Percentiles rank a stretch among this genome's conserved stretches.
Conservation (phyloP, 116 monocot genomes). For the Posidonia oceanica region DNA sequence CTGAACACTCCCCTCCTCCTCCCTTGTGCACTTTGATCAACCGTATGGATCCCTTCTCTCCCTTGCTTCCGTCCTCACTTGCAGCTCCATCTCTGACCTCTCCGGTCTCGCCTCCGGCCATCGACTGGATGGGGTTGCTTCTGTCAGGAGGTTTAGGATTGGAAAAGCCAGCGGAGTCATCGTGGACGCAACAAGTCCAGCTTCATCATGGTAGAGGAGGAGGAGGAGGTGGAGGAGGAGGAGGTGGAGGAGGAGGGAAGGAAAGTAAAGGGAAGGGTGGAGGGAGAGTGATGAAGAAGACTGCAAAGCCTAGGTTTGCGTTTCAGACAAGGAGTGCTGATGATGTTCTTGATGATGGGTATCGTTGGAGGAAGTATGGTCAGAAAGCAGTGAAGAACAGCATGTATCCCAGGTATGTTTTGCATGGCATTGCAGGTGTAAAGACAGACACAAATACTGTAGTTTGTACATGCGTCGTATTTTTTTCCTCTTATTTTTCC, state of each 20-base stretch:
- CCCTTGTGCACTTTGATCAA: too few relatives aligned
- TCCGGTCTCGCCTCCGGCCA: background rate
- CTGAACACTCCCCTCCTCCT: background rate
- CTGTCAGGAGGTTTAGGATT: background rate
- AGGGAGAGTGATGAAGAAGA: constrained; percentile 30
- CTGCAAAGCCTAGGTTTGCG: constrained; percentile 50
- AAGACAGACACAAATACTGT: too few relatives aligned
- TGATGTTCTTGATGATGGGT: constrained; percentile 81
- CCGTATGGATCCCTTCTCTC: background rate
- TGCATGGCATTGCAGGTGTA: background rate
- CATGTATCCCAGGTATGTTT: constrained; percentile 46
- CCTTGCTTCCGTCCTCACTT: background rate
- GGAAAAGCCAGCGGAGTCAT: background rate
- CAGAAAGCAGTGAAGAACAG: constrained; percentile 96
- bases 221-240: background rate
- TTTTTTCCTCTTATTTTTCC: too few relatives aligned
- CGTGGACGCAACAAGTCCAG: background rate
- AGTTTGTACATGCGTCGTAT: too few relatives aligned
- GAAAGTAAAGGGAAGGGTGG: constrained; percentile 1
- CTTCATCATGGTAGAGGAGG: background rate
- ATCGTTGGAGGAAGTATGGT: constrained; percentile 88
- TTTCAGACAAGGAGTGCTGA: constrained; percentile 75
- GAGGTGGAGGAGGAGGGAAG: background rate
- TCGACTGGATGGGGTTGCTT: constrained; percentile 5
- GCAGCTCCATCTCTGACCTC: background rate